These are phyloP conservation scores for Hypoxylon subgilvum DNA, from an alignment of 495 filamentous ascomycete species.

Conservation along the genomic window DNA sequence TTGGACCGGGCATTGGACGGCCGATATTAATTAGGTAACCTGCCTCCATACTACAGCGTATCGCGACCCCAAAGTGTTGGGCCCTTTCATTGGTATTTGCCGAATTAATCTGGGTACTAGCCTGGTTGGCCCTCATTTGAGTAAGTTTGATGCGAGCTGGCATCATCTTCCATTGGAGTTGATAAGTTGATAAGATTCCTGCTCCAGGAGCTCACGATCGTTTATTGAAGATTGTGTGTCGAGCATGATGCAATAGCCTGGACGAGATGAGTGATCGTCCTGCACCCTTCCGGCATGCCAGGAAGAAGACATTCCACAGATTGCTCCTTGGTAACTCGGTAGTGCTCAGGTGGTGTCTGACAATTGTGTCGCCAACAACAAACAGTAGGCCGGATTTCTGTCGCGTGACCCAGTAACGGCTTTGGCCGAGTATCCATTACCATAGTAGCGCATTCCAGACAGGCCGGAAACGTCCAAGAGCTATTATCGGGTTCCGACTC, in stretches of 20 bases:
- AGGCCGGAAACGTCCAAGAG: constrained; percentile 15
- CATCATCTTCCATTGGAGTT: constrained; percentile 28
- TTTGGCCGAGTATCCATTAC: constrained; percentile 18
- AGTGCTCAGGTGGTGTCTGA: constrained; percentile 31
- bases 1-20: constrained; percentile 12
- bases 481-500: neutral
- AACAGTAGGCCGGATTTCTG: constrained; percentile 19
- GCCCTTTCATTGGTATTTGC: constrained; percentile 27
- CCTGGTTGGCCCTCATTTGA: constrained; percentile 19
- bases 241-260: constrained; percentile 43
- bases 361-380: constrained; percentile 11
- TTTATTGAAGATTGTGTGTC: no score
- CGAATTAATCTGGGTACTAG: constrained; percentile 31
- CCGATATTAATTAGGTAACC: constrained; percentile 20
- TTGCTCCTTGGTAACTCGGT: no score
- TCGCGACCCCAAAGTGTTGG: constrained; percentile 33
- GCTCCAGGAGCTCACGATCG: constrained; percentile 29
- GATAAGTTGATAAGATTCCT: constrained; percentile 9
- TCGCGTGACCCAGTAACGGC: constrained; percentile 37
- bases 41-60: no score
- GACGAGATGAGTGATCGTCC: constrained; percentile 36
- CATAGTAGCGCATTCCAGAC: constrained; percentile 33
- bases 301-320: constrained; percentile 40
- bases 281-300: constrained; percentile 40
- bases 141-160: constrained; percentile 30